These are phyloP conservation scores for Thelephora aurantiotincta DNA, from an alignment of 768 basidiomycete species.

Conservation along the genomic window DNA sequence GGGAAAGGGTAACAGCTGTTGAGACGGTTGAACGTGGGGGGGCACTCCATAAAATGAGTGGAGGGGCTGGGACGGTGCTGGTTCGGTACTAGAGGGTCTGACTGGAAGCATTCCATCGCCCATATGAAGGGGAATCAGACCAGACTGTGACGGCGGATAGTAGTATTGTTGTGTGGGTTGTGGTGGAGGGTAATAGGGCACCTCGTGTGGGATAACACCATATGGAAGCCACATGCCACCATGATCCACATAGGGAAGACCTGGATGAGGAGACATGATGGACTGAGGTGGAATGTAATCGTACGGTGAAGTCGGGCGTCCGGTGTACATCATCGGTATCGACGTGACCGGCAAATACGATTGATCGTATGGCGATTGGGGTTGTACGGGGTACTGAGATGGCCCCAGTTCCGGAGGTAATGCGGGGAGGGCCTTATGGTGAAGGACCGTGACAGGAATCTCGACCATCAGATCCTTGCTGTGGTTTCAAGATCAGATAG, in stretches of 20 bases:
- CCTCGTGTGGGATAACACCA: constrained; percentile 16
- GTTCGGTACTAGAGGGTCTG: constrained; percentile 40
- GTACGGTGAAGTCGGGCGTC: constrained; percentile 18
- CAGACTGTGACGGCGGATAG: constrained; percentile 18
- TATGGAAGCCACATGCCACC: constrained; percentile 30
- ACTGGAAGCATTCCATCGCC: constrained; percentile 10
- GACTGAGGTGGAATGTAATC: constrained; percentile 19
- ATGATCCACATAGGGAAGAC: constrained; percentile 13
- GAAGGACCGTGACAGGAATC: constrained; percentile 49
- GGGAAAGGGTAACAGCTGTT: neutral
- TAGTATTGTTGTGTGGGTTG: constrained; percentile 17
- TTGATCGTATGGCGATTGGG: constrained; percentile 6
- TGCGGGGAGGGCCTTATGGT: constrained; percentile 46
- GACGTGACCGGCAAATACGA: constrained; percentile 9
- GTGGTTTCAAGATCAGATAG: constrained; percentile 2
- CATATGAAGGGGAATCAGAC: constrained; percentile 10
- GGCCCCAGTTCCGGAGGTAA: constrained; percentile 13
- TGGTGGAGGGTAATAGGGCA: constrained; percentile 18
- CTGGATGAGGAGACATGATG: constrained; percentile 20
- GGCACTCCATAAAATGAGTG: constrained; percentile 11
- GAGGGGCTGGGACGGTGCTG: constrained; percentile 19
- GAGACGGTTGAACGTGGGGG: constrained; percentile 17
- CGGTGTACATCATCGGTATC: constrained; percentile 10
- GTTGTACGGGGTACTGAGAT: constrained; percentile 8
- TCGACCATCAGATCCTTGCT: constrained; percentile 62